Base-by-base conservation (phyloP, 2,329 filamentous ascomycete species). In the Diaporthe velutina region DNA sequence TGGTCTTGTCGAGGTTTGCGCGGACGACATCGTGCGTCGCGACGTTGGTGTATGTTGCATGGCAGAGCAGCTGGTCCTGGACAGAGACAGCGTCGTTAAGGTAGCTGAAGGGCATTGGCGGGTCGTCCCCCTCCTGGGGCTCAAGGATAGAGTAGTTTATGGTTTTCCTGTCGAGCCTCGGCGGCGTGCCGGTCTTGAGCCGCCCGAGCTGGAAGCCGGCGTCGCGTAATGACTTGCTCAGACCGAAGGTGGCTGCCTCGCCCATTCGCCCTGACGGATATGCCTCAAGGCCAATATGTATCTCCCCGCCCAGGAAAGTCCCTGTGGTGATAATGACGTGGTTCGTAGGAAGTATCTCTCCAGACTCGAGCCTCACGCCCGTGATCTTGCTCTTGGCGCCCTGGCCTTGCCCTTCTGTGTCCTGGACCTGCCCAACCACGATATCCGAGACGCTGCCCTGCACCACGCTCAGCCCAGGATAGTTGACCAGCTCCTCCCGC, bases 251-350 rank as follows among this genome's bases (percentile, higher is more conserved):
- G 0, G 97, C 96, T 30, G 94, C 94, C 85, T 99, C 97, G 15
- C 96, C 97, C 87, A 99, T 95, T 12, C 97, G 92, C 1, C 97
- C 97, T 0, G 97, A 94, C 0, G 97, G 96, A 81, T 91, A 98
- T 4, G 89, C 90, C 71, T 98, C 90, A 10, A 98, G 86, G 0
- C 95, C 97, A 76, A 99, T 97, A 80, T 99, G 97, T 76, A 99
- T 99, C 83, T 99, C 97, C 25, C 96, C 97, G 15, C 96, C 94
- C 7, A 99, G 85, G 81, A 99, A 99, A 0, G 97, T 99, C 0
- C 97, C 97, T 0, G 97, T 99, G 0, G 97, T 98, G 78, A 99
- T 98, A 33, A 99, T 90, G 48, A 98, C 96, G 76, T 93, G 92
- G 61, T 89, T 91, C 0, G 96, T 94, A 1, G 92, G 90, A 77